Percentiles rank a stretch among this genome's conserved stretches.
Conservation (phyloP, 805 yeast species). For the Brettanomyces anomalus region DNA sequence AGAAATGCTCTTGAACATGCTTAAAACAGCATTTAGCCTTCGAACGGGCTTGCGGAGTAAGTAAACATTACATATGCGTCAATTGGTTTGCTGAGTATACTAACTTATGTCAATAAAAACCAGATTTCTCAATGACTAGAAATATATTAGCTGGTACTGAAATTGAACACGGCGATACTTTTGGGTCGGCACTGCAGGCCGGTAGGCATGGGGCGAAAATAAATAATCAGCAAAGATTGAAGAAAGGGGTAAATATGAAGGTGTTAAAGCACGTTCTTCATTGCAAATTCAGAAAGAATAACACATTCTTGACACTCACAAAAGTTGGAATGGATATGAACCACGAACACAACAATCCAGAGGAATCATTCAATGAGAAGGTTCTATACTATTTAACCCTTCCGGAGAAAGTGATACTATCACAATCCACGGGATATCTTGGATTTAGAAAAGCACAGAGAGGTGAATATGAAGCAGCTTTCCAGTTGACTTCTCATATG, state of each 20-base stretch:
- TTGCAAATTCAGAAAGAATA: slow-evolving; percentile 72
- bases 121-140: too few relatives aligned
- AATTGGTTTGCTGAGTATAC: too few relatives aligned
- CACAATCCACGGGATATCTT: slow-evolving; percentile 71
- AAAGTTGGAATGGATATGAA: slow-evolving; percentile 60
- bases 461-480: slow-evolving; percentile 89
- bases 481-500: slow-evolving; percentile 69
- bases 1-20: too few relatives aligned
- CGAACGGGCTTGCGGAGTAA: too few relatives aligned
- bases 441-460: slow-evolving; percentile 88
- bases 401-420: slow-evolving; percentile 64
- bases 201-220: slow-evolving; percentile 4
- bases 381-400: slow-evolving; percentile 70
- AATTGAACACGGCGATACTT: slow-evolving; percentile 10
- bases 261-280: slow-evolving; percentile 62
- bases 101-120: too few relatives aligned
- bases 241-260: slow-evolving; percentile 15
- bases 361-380: slow-evolving; percentile 53
- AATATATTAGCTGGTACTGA: neutral
- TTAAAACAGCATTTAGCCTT: too few relatives aligned
- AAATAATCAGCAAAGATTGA: neutral
- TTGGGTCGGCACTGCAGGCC: slow-evolving; percentile 19
- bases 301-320: slow-evolving; percentile 70
- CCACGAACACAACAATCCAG: slow-evolving; percentile 45
- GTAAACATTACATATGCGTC: too few relatives aligned